Percentiles rank a stretch among this genome's conserved stretches.
Evolutionary conservation across 768 basidiomycete genomes (phyloP).

Genomic region (Boletus rubescentipes): DNA sequence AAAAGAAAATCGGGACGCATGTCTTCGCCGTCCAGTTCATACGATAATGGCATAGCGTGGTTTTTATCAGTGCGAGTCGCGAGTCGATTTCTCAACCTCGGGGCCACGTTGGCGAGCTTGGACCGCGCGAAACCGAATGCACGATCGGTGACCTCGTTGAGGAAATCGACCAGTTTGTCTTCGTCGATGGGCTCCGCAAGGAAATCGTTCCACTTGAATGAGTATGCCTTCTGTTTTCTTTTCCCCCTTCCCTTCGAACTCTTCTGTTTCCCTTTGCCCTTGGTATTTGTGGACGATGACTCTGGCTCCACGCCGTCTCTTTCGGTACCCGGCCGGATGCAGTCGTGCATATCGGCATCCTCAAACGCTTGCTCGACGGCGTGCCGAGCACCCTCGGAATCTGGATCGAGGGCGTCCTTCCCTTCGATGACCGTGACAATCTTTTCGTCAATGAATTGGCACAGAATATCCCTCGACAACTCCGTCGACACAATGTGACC

Average conservation of each 20-base stretch:
- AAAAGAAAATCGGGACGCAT: slow-evolving; percentile 15
- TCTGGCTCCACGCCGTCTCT: not conserved
- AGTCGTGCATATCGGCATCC: not conserved
- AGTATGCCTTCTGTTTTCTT: not conserved
- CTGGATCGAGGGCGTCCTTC: not conserved
- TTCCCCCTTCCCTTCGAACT: not conserved
- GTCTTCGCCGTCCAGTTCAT: slow-evolving; percentile 4
- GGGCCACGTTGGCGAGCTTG: not conserved
- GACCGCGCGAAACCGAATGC: slow-evolving; percentile 3
- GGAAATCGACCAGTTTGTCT: slow-evolving; percentile 6
- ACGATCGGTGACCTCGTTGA: slow-evolving; percentile 8
- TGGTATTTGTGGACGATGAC: not conserved
- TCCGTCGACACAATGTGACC: too few relatives aligned
- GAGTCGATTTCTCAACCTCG: slow-evolving; percentile 9
- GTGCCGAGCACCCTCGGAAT: not conserved
- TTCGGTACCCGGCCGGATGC: not conserved
- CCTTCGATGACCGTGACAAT: too few relatives aligned
- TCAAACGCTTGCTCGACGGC: not conserved
- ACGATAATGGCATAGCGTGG: slow-evolving; percentile 5
- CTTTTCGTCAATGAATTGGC: too few relatives aligned
- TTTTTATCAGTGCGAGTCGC: not conserved
- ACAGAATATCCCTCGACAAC: too few relatives aligned
- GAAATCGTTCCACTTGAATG: slow-evolving; percentile 1
- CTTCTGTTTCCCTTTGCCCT: not conserved
- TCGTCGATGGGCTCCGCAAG: slow-evolving; percentile 1